Conservation (phyloP, 371 early-diverging fungal genomes). For the Quaeritorhiza haematococci region DNA sequence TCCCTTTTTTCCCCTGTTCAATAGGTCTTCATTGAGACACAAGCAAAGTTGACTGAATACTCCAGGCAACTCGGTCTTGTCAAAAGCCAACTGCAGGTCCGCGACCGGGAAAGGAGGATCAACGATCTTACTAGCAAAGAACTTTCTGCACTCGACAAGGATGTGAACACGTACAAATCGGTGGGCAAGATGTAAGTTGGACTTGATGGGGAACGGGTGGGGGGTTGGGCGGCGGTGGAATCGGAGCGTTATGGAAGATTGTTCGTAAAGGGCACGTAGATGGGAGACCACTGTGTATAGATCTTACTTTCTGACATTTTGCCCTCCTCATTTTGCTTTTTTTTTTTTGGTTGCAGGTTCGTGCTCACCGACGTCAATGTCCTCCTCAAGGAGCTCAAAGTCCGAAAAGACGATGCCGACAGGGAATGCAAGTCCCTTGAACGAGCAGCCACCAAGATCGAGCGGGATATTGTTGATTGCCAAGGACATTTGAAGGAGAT, state of each 20-base stretch:
- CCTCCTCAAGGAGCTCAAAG: constrained; percentile 20
- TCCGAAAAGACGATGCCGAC: constrained; percentile 16
- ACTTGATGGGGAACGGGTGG: too few species aligned
- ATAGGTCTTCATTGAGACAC: constrained; percentile 29
- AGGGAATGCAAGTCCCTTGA: constrained; percentile 27
- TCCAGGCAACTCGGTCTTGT: constrained; percentile 29
- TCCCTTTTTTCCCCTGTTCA: too few species aligned
- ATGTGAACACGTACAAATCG: constrained; percentile 30
- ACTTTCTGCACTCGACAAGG: constrained; percentile 16
- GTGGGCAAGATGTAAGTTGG: constrained; percentile 40
- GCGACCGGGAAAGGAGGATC: constrained; percentile 32
- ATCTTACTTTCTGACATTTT: too few species aligned
- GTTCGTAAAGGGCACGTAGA: too few species aligned
- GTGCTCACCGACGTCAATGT: constrained; percentile 20
- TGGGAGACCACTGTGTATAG: too few species aligned
- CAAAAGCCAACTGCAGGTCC: constrained; percentile 22
- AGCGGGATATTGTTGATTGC: constrained; percentile 28
- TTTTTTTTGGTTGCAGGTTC: constrained; percentile 21
- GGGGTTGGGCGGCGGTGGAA: too few species aligned
- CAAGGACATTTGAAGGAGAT: constrained; percentile 30
- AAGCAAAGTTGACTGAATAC: constrained; percentile 30
- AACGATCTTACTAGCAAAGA: constrained; percentile 38
- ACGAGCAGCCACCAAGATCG: constrained; percentile 31
- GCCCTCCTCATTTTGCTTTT: background rate
- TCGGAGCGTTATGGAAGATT: too few species aligned